Evolutionary conservation across 2,329 filamentous ascomycete genomes (phyloP), one percentile per base, ranked within the genome.

Genomic region (Apiospora kogelbergensis): DNA sequence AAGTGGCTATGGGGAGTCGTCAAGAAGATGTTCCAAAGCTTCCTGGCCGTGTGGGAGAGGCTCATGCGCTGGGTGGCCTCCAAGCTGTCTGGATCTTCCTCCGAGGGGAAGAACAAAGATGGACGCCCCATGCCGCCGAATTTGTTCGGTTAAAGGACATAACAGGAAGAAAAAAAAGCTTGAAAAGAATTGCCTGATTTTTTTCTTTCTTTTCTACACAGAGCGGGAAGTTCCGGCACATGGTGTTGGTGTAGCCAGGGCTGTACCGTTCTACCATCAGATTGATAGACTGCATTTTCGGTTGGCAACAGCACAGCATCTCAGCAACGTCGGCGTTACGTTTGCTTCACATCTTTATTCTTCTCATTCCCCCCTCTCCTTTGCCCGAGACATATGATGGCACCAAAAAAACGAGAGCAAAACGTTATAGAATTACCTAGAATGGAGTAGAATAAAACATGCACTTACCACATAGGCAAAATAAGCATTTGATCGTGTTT

Each of bases 1-100:
- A 67, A 57, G 48, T 69, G 68, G 68, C 68, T 69, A 6, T 67
- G 65, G 46, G 65, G 42, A 4, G 65, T 69, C 30, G 40, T 69
- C 30, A 11, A 30, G 48, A 67, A 37, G 33, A 26, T 67, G 30
- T 69, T 63, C n/a, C 53, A 53, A 40, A 45, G 53, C 26, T 60
- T 69, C 53, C 64, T 69, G 53, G 33, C 37, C 37, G 24, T 67
- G 22, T 67, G 40, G 22, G 66, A 67, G 37, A 63, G 30, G 15
- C 48, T 67, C 22, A 63, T 67, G 48, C 33, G 22, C 10, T 67
- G 66, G 66, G 40, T 67, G 6, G 66, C 65, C n/a, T 46, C 42
- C 6, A 66, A 53, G 33, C 45, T 66, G 26, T 53, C n/a, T 17
- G 65, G 65, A 7, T 9, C 63, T 11, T 37, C 48, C 4, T 5